phyloP scores from a whole-genome alignment of 1,139 yeast genomes.

The Candida pseudocylindracea region DNA sequence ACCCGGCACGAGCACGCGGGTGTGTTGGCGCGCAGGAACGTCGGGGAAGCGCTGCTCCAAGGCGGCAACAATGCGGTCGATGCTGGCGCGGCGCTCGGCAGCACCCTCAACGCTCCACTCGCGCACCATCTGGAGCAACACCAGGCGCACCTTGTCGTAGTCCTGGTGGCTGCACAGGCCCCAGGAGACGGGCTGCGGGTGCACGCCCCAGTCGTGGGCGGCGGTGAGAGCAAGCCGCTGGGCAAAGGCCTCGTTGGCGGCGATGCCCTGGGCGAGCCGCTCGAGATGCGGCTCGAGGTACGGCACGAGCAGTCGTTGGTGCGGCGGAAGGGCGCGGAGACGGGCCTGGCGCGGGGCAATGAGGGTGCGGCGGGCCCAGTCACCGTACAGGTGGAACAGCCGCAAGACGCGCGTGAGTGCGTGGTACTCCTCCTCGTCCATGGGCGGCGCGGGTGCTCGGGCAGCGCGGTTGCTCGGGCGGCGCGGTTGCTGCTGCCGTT shows the following conservation, averaged over 20 bases:
- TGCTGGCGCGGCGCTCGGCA: constrained; percentile 25
- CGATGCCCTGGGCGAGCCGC: constrained; percentile 13
- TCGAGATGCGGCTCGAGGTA: too few species aligned
- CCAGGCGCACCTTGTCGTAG: constrained; percentile 36
- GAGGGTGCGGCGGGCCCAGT: too few species aligned
- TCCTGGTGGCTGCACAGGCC: constrained; percentile 18
- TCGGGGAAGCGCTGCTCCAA: constrained; percentile 6
- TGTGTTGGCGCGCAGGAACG: neutral
- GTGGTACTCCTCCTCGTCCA: too few species aligned
- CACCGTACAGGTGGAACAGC: too few species aligned
- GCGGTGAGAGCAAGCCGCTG: constrained; percentile 21
- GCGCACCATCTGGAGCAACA: constrained; percentile 40
- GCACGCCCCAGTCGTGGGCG: constrained; percentile 32
- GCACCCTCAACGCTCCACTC: constrained; percentile 59
- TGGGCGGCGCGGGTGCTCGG: too few species aligned
- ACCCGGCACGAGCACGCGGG: constrained; percentile 49
- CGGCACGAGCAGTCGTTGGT: too few species aligned
- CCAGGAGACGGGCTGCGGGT: constrained; percentile 21
- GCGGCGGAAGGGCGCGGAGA: too few species aligned
- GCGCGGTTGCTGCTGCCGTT: too few species aligned
- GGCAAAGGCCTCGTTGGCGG: constrained; percentile 24
- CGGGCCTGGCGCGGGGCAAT: too few species aligned
- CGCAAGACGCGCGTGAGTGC: too few species aligned
- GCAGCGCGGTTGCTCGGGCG: too few species aligned
- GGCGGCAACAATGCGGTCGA: constrained; percentile 20